A percentile compares a stretch with the other conserved stretches of the same genome.
phyloP scores from a whole-genome alignment of 1,284 basidiomycete genomes.

The Boletus sp. region DNA sequence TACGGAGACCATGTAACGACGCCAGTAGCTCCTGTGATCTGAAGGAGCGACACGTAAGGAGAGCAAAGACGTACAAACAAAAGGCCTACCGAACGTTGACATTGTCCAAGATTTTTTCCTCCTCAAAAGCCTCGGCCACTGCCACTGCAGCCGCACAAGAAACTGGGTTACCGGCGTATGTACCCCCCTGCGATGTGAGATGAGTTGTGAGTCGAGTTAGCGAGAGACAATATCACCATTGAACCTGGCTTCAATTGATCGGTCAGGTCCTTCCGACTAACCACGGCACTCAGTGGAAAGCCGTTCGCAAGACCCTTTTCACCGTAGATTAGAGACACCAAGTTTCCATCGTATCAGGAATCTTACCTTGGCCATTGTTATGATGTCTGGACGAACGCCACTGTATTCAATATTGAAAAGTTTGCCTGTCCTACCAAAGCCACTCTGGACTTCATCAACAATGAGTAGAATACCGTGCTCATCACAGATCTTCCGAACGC shows the following conservation, averaged over 20 bases:
- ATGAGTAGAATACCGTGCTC: slow-evolving; percentile 83
- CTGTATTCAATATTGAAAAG: slow-evolving; percentile 83
- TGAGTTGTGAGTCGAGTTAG: slow-evolving; percentile 3
- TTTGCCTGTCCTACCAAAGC: slow-evolving; percentile 89
- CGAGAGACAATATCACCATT: slow-evolving; percentile 54
- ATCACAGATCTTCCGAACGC: slow-evolving; percentile 85
- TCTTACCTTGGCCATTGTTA: slow-evolving; percentile 84
- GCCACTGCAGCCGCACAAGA: slow-evolving; percentile 88
- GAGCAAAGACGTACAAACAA: not conserved
- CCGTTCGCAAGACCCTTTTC: slow-evolving; percentile 86
- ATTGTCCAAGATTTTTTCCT: slow-evolving; percentile 81
- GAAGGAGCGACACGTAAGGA: slow-evolving; percentile 11
- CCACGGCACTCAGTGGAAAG: slow-evolving; percentile 89
- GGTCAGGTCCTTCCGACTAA: slow-evolving; percentile 82
- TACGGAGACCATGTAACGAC: slow-evolving; percentile 58
- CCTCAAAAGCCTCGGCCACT: slow-evolving; percentile 75
- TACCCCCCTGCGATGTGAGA: slow-evolving; percentile 65
- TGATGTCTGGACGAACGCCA: slow-evolving; percentile 84
- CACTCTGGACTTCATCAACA: slow-evolving; percentile 89
- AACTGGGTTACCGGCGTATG: slow-evolving; percentile 90
- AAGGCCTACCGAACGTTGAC: slow-evolving; percentile 65
- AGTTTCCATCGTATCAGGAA: not conserved
- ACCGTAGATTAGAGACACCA: slow-evolving; percentile 7
- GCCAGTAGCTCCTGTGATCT: slow-evolving; percentile 77
- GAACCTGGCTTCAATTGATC: slow-evolving; percentile 80